phyloP scores from a whole-genome alignment of 176 grass and related monocot genomes.

The Pontederia paniculata region DNA sequence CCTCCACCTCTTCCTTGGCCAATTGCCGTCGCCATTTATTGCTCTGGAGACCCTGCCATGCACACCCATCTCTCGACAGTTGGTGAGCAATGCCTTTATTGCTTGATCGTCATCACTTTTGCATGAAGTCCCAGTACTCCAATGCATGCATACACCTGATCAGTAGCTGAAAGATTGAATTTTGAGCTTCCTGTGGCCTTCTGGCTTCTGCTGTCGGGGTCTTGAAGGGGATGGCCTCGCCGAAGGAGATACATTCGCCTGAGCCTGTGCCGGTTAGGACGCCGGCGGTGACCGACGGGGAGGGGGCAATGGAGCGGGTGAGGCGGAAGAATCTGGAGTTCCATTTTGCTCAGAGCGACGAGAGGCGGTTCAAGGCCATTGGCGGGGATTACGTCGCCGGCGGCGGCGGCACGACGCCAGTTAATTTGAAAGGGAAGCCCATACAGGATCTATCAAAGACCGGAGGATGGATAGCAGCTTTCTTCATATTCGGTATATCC shows the following conservation, averaged over 20 bases:
- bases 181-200: neutral
- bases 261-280: neutral
- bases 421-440: constrained; percentile 50
- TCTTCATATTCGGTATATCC: constrained; percentile 68
- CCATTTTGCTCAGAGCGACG: constrained; percentile 63
- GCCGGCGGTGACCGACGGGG: neutral
- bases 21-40: neutral
- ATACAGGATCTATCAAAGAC: constrained; percentile 54
- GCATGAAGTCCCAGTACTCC: neutral
- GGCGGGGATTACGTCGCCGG: constrained; percentile 25
- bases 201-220: constrained; percentile 18
- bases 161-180: neutral
- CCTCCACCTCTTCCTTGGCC: neutral
- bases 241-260: constrained; percentile 62
- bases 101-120: neutral
- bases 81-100: neutral
- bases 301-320: neutral
- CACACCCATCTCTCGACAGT: neutral
- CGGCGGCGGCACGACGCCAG: constrained; percentile 44
- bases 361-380: constrained; percentile 31
- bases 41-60: neutral
- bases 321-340: constrained; percentile 46
- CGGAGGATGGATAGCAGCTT: constrained; percentile 71
- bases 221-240: constrained; percentile 54
- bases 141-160: neutral